Evolutionary conservation across 352 stramenopile species (phyloP).

Genomic region (Globisporangium alternatum): DNA sequence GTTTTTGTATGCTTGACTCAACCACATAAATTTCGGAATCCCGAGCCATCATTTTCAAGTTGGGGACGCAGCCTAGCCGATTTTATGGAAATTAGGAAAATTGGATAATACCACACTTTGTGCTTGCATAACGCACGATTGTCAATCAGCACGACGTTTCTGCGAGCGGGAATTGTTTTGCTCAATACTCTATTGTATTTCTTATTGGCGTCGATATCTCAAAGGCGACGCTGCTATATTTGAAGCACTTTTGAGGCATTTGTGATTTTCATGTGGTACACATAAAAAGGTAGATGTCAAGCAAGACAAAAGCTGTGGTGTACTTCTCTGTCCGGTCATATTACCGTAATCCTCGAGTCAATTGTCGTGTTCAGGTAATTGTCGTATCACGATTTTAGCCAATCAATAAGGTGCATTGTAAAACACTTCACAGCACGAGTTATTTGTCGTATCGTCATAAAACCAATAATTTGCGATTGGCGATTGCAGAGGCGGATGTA

Average conservation of each 20-base stretch:
- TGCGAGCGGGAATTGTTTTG: too few relatives aligned
- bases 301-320: too few relatives aligned
- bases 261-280: too few relatives aligned
- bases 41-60: background rate
- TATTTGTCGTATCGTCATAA: constrained; percentile 1
- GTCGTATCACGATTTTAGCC: background rate
- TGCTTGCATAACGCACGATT: background rate
- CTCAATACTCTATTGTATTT: too few relatives aligned
- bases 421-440: background rate
- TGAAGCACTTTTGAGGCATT: too few relatives aligned
- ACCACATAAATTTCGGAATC: background rate
- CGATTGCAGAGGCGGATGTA: background rate
- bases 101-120: background rate
- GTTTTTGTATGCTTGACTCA: background rate
- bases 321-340: too few relatives aligned
- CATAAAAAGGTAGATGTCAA: too few relatives aligned
- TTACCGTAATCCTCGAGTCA: background rate
- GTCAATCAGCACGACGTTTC: too few relatives aligned
- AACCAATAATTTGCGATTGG: background rate
- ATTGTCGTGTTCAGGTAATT: background rate
- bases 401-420: too few relatives aligned
- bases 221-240: too few relatives aligned
- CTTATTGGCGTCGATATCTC: too few relatives aligned
- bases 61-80: background rate
- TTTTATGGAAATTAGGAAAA: background rate